phyloP scores from a whole-genome alignment of 2,329 filamentous ascomycete genomes.

The Paraphoma chrysanthemicola region DNA sequence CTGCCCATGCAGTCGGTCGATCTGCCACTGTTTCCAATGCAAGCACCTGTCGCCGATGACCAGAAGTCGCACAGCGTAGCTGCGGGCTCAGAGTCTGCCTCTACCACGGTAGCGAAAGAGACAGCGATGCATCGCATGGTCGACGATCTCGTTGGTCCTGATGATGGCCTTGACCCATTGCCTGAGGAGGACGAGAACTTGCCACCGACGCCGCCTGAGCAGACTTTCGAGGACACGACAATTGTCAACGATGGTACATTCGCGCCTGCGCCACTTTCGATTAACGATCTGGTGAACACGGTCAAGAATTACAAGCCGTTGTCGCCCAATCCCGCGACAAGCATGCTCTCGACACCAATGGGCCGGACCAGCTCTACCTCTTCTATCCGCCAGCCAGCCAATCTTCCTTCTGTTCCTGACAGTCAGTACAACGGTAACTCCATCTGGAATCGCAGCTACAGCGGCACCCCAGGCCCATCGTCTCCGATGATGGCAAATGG shows the following conservation, averaged over 20 bases:
- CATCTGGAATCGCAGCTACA: constrained; percentile 47
- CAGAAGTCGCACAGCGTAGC: constrained; percentile 44
- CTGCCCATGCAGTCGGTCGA: constrained; percentile 48
- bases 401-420: constrained; percentile 46
- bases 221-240: constrained; percentile 52
- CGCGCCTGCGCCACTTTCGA: constrained; percentile 35
- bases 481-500: constrained; percentile 34
- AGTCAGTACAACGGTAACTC: constrained; percentile 43
- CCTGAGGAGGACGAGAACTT: constrained; percentile 53
- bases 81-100: constrained; percentile 57
- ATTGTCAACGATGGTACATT: constrained; percentile 41
- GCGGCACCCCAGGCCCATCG: constrained; percentile 37
- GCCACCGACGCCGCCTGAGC: constrained; percentile 56
- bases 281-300: constrained; percentile 47
- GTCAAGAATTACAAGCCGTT: constrained; percentile 44
- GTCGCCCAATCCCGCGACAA: constrained; percentile 34
- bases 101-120: constrained; percentile 52
- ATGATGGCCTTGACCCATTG: constrained; percentile 49
- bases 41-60: constrained; percentile 40
- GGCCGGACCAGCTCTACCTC: constrained; percentile 42
- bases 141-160: constrained; percentile 59
- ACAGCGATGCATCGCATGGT: constrained; percentile 65
- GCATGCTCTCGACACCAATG: constrained; percentile 41
- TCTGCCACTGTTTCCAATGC: constrained; percentile 38
- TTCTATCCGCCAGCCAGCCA: constrained; percentile 42